Base-by-base conservation (phyloP, 176 grass and related monocot genomes). In the Lolium perenne region DNA sequence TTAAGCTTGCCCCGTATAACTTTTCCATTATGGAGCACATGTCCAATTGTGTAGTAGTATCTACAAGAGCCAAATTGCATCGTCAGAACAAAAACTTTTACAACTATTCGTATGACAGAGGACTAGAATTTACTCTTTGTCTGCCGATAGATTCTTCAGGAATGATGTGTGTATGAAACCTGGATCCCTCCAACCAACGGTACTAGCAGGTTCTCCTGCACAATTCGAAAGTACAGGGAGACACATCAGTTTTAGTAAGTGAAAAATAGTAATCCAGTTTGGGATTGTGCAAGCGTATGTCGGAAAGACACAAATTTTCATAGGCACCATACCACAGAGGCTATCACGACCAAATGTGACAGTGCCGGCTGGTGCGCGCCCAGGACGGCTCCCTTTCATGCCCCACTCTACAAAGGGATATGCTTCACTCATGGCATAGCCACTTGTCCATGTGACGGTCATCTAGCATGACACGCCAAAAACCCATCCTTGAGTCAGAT, bases 401-500 rank as follows among this genome's bases (percentile, higher is more conserved):
- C 91, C 95, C 93, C 93, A 98, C 81, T 98, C 93, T 5, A 98
- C 93, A 82, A 98, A 92, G 56, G 95, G 93, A 89, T 90, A 90
- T 43, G 93, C 95, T 51, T 98, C 95, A 8, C 14, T n/a, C 15
- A 84, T 91, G 70, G 86, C 64, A 54, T 98, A 95, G 10, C 96
- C 96, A 82, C 96, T 98, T 76, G 96, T 98, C 96, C 96, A 98
- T 13, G 96, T 94, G 13, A 98, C 91, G 4, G 93, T 94, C 93
- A 98, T 98, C 96, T 98, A 83, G 20, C 14, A 78, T 43, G 23
- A 59, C 23, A 83, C 38, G 54, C 0, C 16, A 69, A 67, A 38
- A 3, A 67, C 1, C 12, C 62, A 65, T 32, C 10, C 2, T 63
- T 35, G 0, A 66, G 12, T 63, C 15, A 73, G 9, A n/a, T 16